Evolutionary conservation across 2,329 filamentous ascomycete species (phyloP), one percentile per base, ranked within the genome.

Genomic region (Colletotrichum paranaense): DNA sequence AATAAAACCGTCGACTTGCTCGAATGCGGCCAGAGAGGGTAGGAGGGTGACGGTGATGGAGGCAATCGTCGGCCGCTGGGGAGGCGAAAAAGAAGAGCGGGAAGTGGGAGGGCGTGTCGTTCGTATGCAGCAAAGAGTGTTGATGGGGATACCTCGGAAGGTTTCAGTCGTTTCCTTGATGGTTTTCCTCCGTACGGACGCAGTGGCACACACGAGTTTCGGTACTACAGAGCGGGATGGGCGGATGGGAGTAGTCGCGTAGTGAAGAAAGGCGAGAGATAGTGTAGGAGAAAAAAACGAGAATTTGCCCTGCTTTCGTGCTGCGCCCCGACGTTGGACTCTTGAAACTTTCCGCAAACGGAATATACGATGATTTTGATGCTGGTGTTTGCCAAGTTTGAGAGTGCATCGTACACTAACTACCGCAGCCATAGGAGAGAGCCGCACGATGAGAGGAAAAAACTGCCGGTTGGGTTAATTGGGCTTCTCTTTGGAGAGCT

Each of bases 341-440:
- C 62, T 22, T 38, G 46, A 26, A 38, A 55, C n/a, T 28, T 30
- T 55, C 62, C 62, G 62, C 46, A 64, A 64, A 64, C 62, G 62
- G 62, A 64, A 38, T 7, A 24, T 55, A 19, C 42, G 19, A 46
- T 55, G 62, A 38, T 26, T n/a, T 4, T n/a, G 6, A 42, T 42
- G 16, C 38, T 52, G 42, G 16, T 32, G 59, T 30, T 11, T 26
- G 58, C 24, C 35, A 49, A 49, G 42, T 49, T 49, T 49, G 42
- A 49, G 42, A 49, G 58, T n/a, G 35, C 24, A 46, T 38, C 35
- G 58, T 46, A 30, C 24, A 19, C 28, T 62, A 28, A 28, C 28
- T 32, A 11, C 30, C 30, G 30, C 30, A 32, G 30, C 30, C 30
- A 28, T 8, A 49, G n/a, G 24, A 30, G 5, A 24, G 42, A 22